Evolutionary conservation across 139 green algal species (phyloP).

Genomic region (Auxenochlorella pyrenoidosa): DNA sequence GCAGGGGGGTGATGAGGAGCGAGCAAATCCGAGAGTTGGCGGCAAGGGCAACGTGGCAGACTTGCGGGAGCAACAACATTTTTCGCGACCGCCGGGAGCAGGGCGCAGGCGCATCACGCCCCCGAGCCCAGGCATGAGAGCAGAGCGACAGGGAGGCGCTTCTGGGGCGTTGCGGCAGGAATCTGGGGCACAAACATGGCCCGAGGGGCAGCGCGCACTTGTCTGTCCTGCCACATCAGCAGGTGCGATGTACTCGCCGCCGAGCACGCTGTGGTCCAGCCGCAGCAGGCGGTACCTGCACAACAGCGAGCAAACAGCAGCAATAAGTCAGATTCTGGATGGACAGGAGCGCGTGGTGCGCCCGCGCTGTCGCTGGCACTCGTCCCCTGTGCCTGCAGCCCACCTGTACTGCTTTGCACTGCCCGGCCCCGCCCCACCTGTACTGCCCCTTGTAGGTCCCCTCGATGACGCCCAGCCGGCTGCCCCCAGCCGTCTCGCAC

Average conservation of each 20-base stretch:
- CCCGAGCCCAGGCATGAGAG: too few species aligned
- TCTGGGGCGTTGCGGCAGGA: too few species aligned
- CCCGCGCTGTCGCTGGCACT: too few species aligned
- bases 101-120: not conserved
- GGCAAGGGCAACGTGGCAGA: too few species aligned
- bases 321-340: too few species aligned
- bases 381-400: not conserved
- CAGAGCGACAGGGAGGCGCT: too few species aligned
- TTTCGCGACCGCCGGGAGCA: too few species aligned
- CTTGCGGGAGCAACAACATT: too few species aligned
- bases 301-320: not conserved
- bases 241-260: constrained; percentile 28
- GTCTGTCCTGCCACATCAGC: constrained; percentile 23
- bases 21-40: not conserved
- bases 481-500: constrained; percentile 5
- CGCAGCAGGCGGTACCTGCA: constrained; percentile 39
- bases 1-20: too few species aligned
- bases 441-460: constrained; percentile 10
- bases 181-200: too few species aligned
- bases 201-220: not conserved
- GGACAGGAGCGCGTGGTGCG: too few species aligned
- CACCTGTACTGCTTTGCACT: not conserved
- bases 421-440: not conserved
- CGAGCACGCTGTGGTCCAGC: constrained; percentile 36
- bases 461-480: constrained; percentile 16